Evolutionary conservation across 2,329 filamentous ascomycete genomes (phyloP).

Genomic region (Aspergillus fumigatiaffinis): DNA sequence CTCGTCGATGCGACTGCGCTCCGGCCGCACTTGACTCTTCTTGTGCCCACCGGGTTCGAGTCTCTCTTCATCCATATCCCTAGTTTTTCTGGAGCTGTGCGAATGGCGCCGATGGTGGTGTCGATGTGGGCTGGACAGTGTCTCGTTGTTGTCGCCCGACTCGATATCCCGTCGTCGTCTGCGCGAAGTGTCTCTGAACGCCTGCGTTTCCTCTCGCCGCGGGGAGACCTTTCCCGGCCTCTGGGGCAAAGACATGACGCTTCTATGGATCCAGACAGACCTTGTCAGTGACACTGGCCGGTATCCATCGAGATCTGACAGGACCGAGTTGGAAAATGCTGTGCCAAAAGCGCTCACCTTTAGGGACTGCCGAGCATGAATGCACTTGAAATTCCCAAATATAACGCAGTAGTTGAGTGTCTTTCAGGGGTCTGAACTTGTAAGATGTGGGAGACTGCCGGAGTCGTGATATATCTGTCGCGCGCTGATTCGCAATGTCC

Average conservation of each 20-base stretch:
- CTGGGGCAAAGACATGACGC: constrained; percentile 50
- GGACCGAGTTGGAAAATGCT: neutral
- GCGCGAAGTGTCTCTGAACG: constrained; percentile 65
- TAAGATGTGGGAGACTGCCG: neutral
- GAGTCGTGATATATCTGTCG: neutral
- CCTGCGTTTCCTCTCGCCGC: constrained; percentile 56
- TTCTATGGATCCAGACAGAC: constrained; percentile 6
- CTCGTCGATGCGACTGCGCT: constrained; percentile 77
- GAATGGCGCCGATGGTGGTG: constrained; percentile 39
- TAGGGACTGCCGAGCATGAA: neutral
- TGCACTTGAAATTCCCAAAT: neutral
- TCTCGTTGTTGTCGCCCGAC: constrained; percentile 48
- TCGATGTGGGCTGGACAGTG: constrained; percentile 32
- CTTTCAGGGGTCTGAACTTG: no score
- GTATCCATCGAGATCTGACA: neutral
- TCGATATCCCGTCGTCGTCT: constrained; percentile 71
- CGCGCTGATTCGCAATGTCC: neutral
- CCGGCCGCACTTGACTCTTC: constrained; percentile 82
- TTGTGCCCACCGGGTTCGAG: constrained; percentile 61
- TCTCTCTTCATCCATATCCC: constrained; percentile 48
- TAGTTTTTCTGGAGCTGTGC: constrained; percentile 44
- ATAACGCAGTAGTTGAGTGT: neutral
- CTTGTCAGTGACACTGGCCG: neutral
- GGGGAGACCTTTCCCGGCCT: constrained; percentile 62
- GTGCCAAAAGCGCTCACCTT: neutral